These are phyloP conservation scores for Fusarium beomiforme DNA, from an alignment of 2,329 filamentous ascomycete genomes.

Conservation along the genomic window DNA sequence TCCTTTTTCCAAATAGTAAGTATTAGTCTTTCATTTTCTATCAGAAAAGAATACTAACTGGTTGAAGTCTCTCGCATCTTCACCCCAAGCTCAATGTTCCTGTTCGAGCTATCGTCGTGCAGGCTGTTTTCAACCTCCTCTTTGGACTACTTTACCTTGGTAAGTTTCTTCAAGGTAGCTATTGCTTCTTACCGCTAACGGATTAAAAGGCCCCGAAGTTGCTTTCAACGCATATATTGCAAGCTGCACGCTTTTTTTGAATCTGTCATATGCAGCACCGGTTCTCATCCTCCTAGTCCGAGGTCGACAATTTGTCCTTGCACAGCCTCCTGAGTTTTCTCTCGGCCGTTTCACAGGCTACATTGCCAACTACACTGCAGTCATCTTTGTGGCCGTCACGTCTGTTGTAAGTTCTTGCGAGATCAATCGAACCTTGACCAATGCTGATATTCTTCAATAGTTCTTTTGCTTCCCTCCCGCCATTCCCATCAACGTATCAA, in stretches of 20 bases:
- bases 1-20: conserved; percentile 43
- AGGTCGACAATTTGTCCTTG: conserved; percentile 46
- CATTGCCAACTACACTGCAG: conserved; percentile 46
- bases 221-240: conserved; percentile 59
- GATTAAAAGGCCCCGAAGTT: conserved; percentile 49
- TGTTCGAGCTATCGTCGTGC: conserved; percentile 52
- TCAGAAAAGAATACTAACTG: background rate
- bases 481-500: conserved; percentile 31
- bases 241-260: conserved; percentile 57
- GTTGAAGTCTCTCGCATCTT: conserved; percentile 47
- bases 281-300: conserved; percentile 51
- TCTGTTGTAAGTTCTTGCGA: conserved; percentile 44
- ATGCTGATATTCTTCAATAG: background rate
- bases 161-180: background rate
- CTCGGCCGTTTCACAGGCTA: conserved; percentile 45
- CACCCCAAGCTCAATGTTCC: conserved; percentile 54
- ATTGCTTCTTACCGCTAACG: background rate
- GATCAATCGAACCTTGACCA: rapidly evolving
- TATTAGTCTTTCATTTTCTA: rapidly evolving
- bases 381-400: conserved; percentile 52
- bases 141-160: conserved; percentile 57
- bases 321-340: conserved; percentile 45
- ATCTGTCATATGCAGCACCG: conserved; percentile 57
- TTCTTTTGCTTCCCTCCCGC: conserved; percentile 40
- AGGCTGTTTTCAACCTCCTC: conserved; percentile 55